Percentiles rank a stretch among this genome's conserved stretches.
Evolutionary conservation across 2,329 filamentous ascomycete species (phyloP).

Genomic region (Ophiostoma sp.): DNA sequence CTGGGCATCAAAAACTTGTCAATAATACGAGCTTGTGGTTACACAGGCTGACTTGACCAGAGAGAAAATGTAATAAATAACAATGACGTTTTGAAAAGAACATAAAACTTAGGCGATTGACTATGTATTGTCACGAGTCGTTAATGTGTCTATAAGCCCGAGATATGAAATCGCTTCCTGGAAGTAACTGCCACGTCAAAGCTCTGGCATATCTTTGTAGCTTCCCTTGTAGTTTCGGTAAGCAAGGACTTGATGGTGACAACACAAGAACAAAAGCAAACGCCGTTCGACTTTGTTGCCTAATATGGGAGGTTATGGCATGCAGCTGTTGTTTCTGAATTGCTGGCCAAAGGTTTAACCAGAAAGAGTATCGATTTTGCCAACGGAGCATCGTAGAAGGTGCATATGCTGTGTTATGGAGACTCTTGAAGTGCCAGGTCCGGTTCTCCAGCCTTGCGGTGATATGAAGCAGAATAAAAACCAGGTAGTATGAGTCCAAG

Average conservation of each 20-base stretch:
- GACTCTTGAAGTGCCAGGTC: neutral
- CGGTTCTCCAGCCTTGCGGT: neutral
- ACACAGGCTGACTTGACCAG: neutral
- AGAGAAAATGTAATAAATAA: neutral
- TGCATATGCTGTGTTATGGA: neutral
- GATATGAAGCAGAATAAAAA: neutral
- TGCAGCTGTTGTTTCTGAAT: too few species aligned
- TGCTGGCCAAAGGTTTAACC: neutral
- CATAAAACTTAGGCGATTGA: neutral
- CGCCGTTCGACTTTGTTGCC: neutral
- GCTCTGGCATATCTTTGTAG: neutral
- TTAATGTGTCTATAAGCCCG: neutral
- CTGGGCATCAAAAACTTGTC: neutral
- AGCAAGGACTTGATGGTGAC: neutral
- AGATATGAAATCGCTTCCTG: neutral
- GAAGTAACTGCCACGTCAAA: neutral
- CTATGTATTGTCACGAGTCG: neutral
- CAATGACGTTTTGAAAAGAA: neutral
- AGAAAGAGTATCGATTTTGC: neutral
- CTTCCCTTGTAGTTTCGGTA: too few species aligned
- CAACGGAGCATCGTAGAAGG: neutral
- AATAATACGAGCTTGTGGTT: slow-evolving; percentile 3
- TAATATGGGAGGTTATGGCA: too few species aligned
- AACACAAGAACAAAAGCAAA: neutral
- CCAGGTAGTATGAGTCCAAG: neutral